A percentile compares a stretch with the other conserved stretches of the same genome.
These are phyloP conservation scores for Pestalotiopsis fici DNA, from an alignment of 2,329 filamentous ascomycete species.

Conservation along the genomic window DNA sequence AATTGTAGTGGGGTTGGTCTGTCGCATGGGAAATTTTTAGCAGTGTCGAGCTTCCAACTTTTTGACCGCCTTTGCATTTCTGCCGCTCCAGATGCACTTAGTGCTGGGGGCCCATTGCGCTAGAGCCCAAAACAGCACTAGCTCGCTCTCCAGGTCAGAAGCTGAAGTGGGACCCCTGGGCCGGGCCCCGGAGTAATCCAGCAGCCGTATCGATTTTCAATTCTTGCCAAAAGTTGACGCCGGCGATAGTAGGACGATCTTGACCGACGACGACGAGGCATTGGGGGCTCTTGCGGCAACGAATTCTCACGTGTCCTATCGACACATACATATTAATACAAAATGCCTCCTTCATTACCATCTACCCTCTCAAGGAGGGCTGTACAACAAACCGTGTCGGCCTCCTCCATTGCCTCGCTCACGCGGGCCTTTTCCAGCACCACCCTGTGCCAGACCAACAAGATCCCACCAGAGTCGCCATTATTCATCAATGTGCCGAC, in stretches of 20 bases:
- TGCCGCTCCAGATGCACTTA: constrained; percentile 1
- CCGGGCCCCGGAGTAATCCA: constrained; percentile 7
- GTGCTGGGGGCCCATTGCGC: background rate
- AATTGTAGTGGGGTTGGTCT: constrained; percentile 3
- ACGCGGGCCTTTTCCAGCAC: constrained; percentile 10
- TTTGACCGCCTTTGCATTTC: constrained; percentile 15
- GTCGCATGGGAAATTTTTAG: constrained; percentile 3
- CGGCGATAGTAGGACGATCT: background rate
- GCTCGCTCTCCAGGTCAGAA: background rate
- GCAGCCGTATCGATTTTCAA: constrained; percentile 6
- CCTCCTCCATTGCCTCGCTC: constrained; percentile 1
- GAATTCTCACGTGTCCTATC: background rate
- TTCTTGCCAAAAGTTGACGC: background rate
- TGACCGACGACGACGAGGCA: background rate
- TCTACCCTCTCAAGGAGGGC: background rate
- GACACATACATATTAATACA: background rate
- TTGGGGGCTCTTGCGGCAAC: background rate
- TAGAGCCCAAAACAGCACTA: background rate
- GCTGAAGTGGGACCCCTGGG: background rate
- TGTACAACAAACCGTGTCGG: background rate
- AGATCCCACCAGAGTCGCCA: constrained; percentile 82
- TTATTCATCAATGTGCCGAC: constrained; percentile 81
- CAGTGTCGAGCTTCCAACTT: constrained; percentile 7
- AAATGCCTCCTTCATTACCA: constrained; percentile 3
- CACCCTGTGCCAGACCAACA: background rate